phyloP scores from a whole-genome alignment of 1,284 basidiomycete species.

The Singerocomus rubriflavus region DNA sequence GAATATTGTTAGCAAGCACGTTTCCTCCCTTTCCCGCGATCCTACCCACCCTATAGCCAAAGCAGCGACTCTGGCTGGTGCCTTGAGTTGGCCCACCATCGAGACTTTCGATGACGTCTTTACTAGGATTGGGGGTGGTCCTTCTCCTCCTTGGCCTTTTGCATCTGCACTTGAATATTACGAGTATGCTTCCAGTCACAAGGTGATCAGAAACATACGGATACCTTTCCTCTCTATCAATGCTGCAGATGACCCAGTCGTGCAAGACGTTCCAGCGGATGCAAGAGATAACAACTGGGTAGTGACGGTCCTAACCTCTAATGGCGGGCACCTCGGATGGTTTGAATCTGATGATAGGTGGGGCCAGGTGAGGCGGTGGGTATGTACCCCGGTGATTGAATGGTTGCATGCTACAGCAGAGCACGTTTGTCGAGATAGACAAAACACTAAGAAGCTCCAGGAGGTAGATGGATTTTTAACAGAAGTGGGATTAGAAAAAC shows the following conservation, averaged over 20 bases:
- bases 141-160: slow-evolving; percentile 79
- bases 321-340: slow-evolving; percentile 96
- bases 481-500: slow-evolving; percentile 40
- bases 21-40: slow-evolving; percentile 46
- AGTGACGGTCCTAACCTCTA: slow-evolving; percentile 69
- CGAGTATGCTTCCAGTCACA: slow-evolving; percentile 58
- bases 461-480: slow-evolving; percentile 58
- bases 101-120: slow-evolving; percentile 65
- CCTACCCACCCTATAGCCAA: slow-evolving; percentile 51
- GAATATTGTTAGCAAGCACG: slow-evolving; percentile 63
- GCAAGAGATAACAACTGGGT: slow-evolving; percentile 62
- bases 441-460: slow-evolving; percentile 32
- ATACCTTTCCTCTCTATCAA: slow-evolving; percentile 84
- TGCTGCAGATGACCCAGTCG: slow-evolving; percentile 90
- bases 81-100: slow-evolving; percentile 53
- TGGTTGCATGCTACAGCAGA: slow-evolving; percentile 66
- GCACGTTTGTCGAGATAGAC: slow-evolving; percentile 41
- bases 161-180: slow-evolving; percentile 81
- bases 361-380: slow-evolving; percentile 61
- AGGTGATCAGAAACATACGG: slow-evolving; percentile 53
- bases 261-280: slow-evolving; percentile 59
- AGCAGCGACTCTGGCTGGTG: slow-evolving; percentile 43
- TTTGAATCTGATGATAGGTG: slow-evolving; percentile 59
- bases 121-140: slow-evolving; percentile 76
- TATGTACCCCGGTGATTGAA: slow-evolving; percentile 69